Base-by-base conservation (phyloP, 129 eudicot genomes). In the Helichrysum umbraculigerum region DNA sequence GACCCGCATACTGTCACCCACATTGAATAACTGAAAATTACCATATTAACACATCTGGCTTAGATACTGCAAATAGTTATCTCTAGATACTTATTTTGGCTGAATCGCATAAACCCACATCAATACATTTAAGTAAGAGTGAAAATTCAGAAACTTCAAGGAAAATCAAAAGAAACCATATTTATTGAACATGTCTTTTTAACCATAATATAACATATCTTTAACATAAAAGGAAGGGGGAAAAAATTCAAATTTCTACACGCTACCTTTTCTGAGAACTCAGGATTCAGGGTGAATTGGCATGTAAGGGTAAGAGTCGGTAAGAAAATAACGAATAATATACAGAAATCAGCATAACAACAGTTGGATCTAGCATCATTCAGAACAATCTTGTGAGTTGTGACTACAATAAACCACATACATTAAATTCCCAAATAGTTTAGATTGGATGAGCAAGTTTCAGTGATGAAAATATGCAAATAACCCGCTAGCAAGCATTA, bases 1-100 rank as follows among this genome's bases (percentile, higher is more conserved):
- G 83, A 86, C 84, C 99, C 74, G 91, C 99, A 95, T 95, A 87
- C 92, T 87, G 90, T 86, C 85, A 82, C 87, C 87, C 87, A 85
- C 99, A 91, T 91, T 47, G 85, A 87, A 82, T 73, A 21, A 50
- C 90, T 64, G 82, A 56, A 79, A 63, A 54, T 68, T 72, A 59
- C 70, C 72, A 71, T 30, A 56, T 85, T 6, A 52, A 59, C 58
- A 37, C 77, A 80, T 64, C 78, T 87, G 83, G 80, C 56, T 15
- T 17, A 79, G 39, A 51, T 67, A 58, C 73, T 11, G 28, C 33
- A 50, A 70, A 19, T 29, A 39, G 57, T 33, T 22, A 35, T 68
- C 56, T 52, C 54, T 21, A 50, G 5, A 62, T 32, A 78, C 20
- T 14, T 60, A 60, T 39, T 16, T 35, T 61, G 16, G 29, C 33